Conservation (phyloP, 225 moss, liverwort and hornwort genomes). For the Bryoerythrophyllum caledonicum region DNA sequence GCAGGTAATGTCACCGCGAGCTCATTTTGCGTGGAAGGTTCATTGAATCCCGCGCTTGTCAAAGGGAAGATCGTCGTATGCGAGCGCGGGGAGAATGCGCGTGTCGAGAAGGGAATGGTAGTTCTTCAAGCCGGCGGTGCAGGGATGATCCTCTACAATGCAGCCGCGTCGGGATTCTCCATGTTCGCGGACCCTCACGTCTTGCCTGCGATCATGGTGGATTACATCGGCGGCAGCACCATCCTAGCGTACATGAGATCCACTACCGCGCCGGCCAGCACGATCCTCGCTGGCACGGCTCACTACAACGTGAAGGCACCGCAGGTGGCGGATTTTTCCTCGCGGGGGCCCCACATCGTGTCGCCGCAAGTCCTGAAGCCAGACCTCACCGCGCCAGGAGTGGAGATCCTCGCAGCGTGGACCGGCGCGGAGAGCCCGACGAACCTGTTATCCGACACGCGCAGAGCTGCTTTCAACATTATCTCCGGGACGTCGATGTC, state of each 20-base stretch:
- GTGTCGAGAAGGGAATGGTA: no score
- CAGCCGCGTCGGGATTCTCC: background rate
- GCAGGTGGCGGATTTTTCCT: constrained; percentile 52
- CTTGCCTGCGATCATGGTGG: background rate
- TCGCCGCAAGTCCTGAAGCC: constrained; percentile 40
- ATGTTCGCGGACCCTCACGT: constrained; percentile 33
- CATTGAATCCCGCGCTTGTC: no score
- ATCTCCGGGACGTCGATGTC: no score
- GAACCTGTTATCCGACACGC: background rate
- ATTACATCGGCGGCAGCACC: background rate
- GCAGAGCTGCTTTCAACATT: no score
- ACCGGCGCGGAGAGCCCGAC: constrained; percentile 23
- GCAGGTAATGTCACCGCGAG: background rate
- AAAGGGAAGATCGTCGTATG: no score
- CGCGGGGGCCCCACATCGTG: constrained; percentile 45
- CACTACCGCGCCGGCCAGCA: constrained; percentile 25
- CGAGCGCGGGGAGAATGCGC: no score
- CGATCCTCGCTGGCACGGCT: background rate
- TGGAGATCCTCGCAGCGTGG: constrained; percentile 66
- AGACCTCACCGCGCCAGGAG: constrained; percentile 59
- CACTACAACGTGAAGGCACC: constrained; percentile 49
- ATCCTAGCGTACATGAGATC: constrained; percentile 39
- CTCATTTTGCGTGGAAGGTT: background rate
- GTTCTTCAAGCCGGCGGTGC: no score
- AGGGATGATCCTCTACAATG: no score